Percentiles rank a stretch among this genome's conserved stretches.
These are phyloP conservation scores for Colletotrichum endophyticum DNA, from an alignment of 2,329 filamentous ascomycete species.

Conservation along the genomic window DNA sequence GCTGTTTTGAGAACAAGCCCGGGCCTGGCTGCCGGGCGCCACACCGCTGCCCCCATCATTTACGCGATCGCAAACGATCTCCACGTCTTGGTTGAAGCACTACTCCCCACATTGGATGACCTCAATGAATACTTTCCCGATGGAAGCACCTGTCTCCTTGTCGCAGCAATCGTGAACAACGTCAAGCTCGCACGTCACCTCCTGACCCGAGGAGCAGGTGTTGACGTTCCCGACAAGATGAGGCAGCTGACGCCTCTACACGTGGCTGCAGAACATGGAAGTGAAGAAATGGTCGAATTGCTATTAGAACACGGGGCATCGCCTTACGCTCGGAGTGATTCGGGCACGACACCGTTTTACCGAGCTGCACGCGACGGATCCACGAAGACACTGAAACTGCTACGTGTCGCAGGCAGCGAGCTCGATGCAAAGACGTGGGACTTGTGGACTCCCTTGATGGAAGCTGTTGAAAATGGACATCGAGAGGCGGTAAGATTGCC, in stretches of 20 bases:
- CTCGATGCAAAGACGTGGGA: conserved; percentile 27
- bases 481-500: rapidly evolving
- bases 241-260: neutral
- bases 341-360: neutral
- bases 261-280: rapidly evolving
- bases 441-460: neutral
- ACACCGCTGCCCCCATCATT: rapidly evolving
- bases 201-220: rapidly evolving
- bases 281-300: rapidly evolving
- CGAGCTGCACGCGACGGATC: rapidly evolving
- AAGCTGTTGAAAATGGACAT: neutral
- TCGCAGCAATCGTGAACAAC: rapidly evolving
- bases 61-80: neutral
- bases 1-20: rapidly evolving
- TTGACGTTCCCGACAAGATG: neutral
- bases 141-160: neutral
- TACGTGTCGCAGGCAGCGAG: rapidly evolving
- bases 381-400: rapidly evolving
- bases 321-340: rapidly evolving
- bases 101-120: rapidly evolving
- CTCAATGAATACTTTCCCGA: rapidly evolving
- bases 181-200: rapidly evolving
- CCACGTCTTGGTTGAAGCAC: rapidly evolving
- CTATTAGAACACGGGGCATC: rapidly evolving
- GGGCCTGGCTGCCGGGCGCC: rapidly evolving